Evolutionary conservation across 305 asterid genomes (phyloP).

Genomic region (Plantago coronopus): DNA sequence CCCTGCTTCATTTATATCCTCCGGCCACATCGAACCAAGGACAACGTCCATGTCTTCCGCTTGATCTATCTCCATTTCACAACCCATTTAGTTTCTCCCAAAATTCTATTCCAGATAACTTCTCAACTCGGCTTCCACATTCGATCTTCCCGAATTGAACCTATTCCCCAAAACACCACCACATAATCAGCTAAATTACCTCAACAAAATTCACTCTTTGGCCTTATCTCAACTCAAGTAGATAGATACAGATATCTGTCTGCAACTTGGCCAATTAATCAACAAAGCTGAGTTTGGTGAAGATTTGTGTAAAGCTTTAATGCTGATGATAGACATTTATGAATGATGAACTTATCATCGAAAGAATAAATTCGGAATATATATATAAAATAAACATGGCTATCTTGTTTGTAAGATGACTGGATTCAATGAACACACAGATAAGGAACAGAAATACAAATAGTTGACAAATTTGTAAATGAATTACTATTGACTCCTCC

Average conservation of each 20-base stretch:
- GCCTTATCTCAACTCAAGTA: neutral
- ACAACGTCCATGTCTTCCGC: constrained; percentile 71
- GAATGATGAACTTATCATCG: too few species aligned
- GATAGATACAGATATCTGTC: neutral
- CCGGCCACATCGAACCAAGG: constrained; percentile 96
- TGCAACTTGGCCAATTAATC: neutral
- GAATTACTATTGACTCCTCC: too few species aligned
- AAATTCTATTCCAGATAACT: constrained; percentile 13
- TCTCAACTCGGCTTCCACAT: constrained; percentile 15
- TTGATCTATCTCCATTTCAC: constrained; percentile 62
- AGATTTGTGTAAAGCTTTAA: neutral
- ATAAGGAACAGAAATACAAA: too few species aligned
- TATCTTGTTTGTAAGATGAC: too few species aligned
- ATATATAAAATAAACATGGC: too few species aligned
- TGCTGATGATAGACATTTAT: neutral
- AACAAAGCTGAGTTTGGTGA: neutral
- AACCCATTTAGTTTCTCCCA: constrained; percentile 42
- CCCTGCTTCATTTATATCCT: constrained; percentile 78
- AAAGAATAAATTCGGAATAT: too few species aligned
- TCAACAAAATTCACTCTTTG: too few species aligned
- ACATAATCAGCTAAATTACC: too few species aligned
- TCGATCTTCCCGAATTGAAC: neutral
- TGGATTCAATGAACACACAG: too few species aligned
- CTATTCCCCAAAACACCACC: neutral
- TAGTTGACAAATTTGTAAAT: too few species aligned